Evolutionary conservation across 306 rosid species (phyloP).

Genomic region (Acacia crassicarpa): DNA sequence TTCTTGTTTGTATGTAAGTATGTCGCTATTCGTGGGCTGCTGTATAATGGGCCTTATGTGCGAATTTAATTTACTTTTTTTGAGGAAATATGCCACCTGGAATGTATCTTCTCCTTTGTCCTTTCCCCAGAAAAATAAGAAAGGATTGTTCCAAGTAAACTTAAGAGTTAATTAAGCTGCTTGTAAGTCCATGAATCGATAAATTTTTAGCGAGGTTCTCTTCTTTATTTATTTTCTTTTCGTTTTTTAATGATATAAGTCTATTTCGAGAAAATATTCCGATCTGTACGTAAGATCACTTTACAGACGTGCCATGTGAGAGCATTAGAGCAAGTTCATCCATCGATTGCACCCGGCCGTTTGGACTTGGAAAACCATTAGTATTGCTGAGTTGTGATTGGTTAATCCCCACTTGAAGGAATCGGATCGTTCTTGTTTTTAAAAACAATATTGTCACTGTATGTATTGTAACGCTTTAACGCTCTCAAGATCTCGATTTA

Average conservation of each 20-base stretch:
- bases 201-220: not conserved
- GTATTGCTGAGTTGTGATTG: not conserved
- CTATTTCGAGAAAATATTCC: not conserved
- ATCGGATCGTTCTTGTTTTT: not conserved
- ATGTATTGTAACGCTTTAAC: too few relatives aligned
- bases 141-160: not conserved
- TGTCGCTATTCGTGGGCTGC: not conserved
- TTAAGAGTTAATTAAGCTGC: not conserved
- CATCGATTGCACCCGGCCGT: fast-evolving
- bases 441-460: too few relatives aligned
- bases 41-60: not conserved
- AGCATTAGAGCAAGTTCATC: too few relatives aligned
- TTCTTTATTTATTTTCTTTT: not conserved
- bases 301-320: not conserved
- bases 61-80: not conserved
- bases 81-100: not conserved
- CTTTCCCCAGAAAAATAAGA: too few relatives aligned
- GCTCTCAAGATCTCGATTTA: not conserved
- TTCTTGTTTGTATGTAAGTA: not conserved
- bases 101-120: not conserved
- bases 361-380: not conserved
- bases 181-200: not conserved
- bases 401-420: not conserved
- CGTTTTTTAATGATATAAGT: not conserved
- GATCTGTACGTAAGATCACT: not conserved